Evolutionary conservation across 192 early-diverging fungal species (phyloP).

Genomic region (Coemansia asiatica): DNA sequence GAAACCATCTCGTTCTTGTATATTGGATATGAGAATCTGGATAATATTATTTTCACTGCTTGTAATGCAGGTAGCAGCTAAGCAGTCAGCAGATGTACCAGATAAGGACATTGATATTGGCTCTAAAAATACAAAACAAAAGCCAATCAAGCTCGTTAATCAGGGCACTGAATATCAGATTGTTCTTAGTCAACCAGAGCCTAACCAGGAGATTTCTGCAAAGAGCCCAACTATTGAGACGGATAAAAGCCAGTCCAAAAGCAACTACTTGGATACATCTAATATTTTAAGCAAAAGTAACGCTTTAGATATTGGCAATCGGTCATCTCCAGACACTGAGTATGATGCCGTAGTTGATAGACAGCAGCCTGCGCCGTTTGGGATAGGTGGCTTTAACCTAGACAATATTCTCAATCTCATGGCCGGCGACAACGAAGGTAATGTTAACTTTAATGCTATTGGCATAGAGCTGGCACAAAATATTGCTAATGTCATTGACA

Average conservation of each 20-base stretch:
- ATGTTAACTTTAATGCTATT: conserved; percentile 51
- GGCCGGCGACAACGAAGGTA: conserved; percentile 46
- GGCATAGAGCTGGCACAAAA: conserved; percentile 44
- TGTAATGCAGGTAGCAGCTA: background rate
- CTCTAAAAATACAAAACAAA: background rate
- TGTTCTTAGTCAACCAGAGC: background rate
- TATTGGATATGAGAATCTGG: background rate
- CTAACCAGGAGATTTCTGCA: background rate
- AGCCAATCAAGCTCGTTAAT: background rate
- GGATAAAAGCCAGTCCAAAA: background rate
- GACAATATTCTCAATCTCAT: conserved; percentile 43
- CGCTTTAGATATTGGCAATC: background rate
- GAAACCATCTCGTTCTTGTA: background rate
- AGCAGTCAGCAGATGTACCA: background rate
- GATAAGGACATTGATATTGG: background rate
- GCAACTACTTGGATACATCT: background rate
- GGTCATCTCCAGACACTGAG: background rate
- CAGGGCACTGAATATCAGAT: background rate
- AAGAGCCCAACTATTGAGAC: background rate
- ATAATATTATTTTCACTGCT: background rate
- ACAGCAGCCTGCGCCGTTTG: background rate
- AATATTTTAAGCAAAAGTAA: background rate
- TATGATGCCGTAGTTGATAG: no score
- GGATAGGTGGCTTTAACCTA: conserved; percentile 32
- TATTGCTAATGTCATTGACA: conserved; percentile 46